Evolutionary conservation across 2,329 filamentous ascomycete genomes (phyloP).

Genomic region (Aspergillus niger): DNA sequence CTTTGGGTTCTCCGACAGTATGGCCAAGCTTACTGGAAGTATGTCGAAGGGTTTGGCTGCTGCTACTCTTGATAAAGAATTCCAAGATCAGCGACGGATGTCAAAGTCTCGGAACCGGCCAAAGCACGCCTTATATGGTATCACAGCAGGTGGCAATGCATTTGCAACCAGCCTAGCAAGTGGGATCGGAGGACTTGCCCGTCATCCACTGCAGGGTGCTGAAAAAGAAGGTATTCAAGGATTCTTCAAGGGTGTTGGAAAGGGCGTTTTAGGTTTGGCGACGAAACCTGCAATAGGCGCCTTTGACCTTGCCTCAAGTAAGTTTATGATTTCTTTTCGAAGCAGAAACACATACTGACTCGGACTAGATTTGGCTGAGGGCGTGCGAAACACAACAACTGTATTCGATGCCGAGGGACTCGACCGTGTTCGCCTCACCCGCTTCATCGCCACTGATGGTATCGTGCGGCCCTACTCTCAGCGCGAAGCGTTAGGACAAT

Average conservation of each 20-base stretch:
- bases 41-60: constrained; percentile 95
- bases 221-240: constrained; percentile 92
- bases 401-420: constrained; percentile 95
- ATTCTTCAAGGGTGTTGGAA: constrained; percentile 97
- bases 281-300: constrained; percentile 97
- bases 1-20: constrained; percentile 94
- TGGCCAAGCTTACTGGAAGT: constrained; percentile 96
- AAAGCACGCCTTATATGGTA: constrained; percentile 95
- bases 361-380: constrained; percentile 75
- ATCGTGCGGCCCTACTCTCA: constrained; percentile 93
- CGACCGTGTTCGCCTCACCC: constrained; percentile 88
- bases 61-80: constrained; percentile 96
- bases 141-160: constrained; percentile 92
- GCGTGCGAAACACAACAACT: constrained; percentile 96
- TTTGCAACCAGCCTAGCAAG: constrained; percentile 91
- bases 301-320: constrained; percentile 88
- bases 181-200: constrained; percentile 87
- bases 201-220: constrained; percentile 91
- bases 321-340: constrained; percentile 15
- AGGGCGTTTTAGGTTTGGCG: constrained; percentile 88
- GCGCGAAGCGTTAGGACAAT: constrained; percentile 92
- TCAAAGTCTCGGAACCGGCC: constrained; percentile 88
- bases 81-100: constrained; percentile 94
- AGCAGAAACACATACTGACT: constrained; percentile 12
- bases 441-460: constrained; percentile 89